A percentile compares a stretch with the other conserved stretches of the same genome.
These are phyloP conservation scores for Rhodotorula kratochvilovae DNA, from an alignment of 768 basidiomycete genomes.

Conservation along the genomic window DNA sequence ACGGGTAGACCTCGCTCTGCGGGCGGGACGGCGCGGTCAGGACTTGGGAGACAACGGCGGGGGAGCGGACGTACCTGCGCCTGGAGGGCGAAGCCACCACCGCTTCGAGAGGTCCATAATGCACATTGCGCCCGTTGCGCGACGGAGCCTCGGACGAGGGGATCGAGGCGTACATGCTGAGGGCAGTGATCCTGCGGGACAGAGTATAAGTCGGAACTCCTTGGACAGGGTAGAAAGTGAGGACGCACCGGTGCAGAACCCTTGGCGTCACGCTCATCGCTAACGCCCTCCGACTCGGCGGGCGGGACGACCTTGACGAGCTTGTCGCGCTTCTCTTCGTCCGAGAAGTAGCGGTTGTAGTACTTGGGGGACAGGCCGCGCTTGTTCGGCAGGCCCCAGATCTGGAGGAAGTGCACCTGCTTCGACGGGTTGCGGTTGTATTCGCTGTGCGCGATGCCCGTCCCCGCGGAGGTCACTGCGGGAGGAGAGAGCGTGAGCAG, in stretches of 20 bases:
- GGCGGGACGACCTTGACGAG: conserved; percentile 75
- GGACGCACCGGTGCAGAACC: conserved; percentile 69
- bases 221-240: background rate
- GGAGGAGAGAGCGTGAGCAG: background rate
- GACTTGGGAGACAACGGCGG: background rate
- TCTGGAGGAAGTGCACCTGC: conserved; percentile 53
- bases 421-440: conserved; percentile 54
- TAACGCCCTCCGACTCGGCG: conserved; percentile 58
- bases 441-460: conserved; percentile 81
- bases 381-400: conserved; percentile 60
- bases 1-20: conserved; percentile 97
- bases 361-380: conserved; percentile 65
- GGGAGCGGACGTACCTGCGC: conserved; percentile 64
- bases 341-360: conserved; percentile 76
- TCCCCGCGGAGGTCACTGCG: conserved; percentile 66
- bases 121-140: conserved; percentile 78
- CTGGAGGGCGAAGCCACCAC: conserved; percentile 93
- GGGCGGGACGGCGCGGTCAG: background rate
- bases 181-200: conserved; percentile 36
- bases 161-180: conserved; percentile 71
- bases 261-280: conserved; percentile 58
- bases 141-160: conserved; percentile 57
- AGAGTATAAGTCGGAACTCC: conserved; percentile 48
- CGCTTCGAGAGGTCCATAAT: conserved; percentile 99
- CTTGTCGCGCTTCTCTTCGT: conserved; percentile 74